Evolutionary conservation across 257 asterid genomes (phyloP).

Genomic region (Penstemon barbatus): DNA sequence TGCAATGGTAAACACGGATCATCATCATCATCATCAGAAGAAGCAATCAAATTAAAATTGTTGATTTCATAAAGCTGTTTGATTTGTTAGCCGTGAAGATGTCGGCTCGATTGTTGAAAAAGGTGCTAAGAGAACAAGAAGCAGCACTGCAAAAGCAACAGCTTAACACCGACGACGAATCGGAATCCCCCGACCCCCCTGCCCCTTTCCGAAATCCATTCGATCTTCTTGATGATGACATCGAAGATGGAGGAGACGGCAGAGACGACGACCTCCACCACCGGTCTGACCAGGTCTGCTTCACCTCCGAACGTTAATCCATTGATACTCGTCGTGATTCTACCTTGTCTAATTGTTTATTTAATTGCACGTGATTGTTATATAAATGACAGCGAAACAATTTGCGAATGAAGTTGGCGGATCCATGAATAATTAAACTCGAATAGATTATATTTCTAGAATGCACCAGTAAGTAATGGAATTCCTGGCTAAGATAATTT

Average conservation of each 20-base stretch:
- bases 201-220: constrained; percentile 50
- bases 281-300: constrained; percentile 44
- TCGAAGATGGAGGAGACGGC: constrained; percentile 27
- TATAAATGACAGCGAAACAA: background rate
- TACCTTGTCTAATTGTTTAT: background rate
- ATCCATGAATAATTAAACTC: no score
- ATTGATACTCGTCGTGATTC: background rate
- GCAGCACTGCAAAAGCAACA: constrained; percentile 32
- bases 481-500: no score
- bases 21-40: no score
- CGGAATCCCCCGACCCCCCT: constrained; percentile 44
- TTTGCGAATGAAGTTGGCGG: no score
- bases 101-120: constrained; percentile 72
- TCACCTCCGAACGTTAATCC: background rate
- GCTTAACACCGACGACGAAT: constrained; percentile 47
- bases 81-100: constrained; percentile 22
- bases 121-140: constrained; percentile 62
- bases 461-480: no score
- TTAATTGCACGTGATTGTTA: background rate
- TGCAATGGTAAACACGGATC: no score
- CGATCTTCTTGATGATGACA: constrained; percentile 56
- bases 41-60: no score
- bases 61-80: background rate
- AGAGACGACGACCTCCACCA: constrained; percentile 17
- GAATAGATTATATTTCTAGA: no score